Conservation (phyloP, 2,329 filamentous ascomycete genomes). For the Tolypocladium album region DNA sequence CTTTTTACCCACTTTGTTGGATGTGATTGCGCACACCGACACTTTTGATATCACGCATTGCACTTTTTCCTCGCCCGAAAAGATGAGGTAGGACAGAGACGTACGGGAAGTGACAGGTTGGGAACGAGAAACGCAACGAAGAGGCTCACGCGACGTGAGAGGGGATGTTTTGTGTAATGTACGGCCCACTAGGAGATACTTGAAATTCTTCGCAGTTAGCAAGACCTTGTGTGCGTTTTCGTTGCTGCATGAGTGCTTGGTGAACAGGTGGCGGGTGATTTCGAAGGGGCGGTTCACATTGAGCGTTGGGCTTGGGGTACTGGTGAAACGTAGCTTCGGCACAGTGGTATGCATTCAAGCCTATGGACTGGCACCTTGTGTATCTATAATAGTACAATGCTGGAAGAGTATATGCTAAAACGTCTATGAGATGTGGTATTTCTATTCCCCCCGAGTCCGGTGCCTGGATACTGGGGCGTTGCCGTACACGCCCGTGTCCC, state of each 20-base stretch:
- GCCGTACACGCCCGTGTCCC: constrained; percentile 36
- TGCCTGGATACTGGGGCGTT: not conserved
- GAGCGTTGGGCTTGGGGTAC: too few species aligned
- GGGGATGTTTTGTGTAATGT: constrained; percentile 1
- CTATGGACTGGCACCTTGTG: not conserved
- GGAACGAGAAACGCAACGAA: not conserved
- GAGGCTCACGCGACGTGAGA: not conserved
- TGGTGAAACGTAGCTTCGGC: not conserved
- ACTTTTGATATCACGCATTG: not conserved
- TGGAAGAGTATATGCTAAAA: not conserved
- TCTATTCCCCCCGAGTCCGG: not conserved
- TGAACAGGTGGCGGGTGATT: not conserved
- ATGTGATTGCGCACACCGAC: not conserved
- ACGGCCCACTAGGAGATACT: not conserved
- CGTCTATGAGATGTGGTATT: not conserved
- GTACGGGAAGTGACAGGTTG: not conserved
- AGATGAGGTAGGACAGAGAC: not conserved
- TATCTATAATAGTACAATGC: not conserved
- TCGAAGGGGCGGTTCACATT: not conserved
- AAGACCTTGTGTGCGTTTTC: not conserved
- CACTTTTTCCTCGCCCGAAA: not conserved
- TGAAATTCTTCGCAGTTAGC: not conserved
- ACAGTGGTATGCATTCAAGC: not conserved
- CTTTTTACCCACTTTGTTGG: not conserved
- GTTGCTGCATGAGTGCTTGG: not conserved